These are phyloP conservation scores for Tylopilus sp. DNA, from an alignment of 768 basidiomycete species.

Conservation along the genomic window DNA sequence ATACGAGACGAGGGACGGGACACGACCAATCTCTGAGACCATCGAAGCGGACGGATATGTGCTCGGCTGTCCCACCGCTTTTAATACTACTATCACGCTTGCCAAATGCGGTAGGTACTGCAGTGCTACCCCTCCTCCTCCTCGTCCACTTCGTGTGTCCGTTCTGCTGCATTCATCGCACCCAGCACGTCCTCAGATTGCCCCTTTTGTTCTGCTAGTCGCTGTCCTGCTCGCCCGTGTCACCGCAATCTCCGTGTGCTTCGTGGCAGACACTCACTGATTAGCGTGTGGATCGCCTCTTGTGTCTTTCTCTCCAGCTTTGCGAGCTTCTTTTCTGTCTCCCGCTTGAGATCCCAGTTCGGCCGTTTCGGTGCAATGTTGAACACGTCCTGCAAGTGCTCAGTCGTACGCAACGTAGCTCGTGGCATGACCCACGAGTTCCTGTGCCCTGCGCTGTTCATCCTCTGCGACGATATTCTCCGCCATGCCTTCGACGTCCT, in stretches of 20 bases:
- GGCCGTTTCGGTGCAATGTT: slow-evolving; percentile 97
- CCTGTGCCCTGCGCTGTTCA: slow-evolving; percentile 78
- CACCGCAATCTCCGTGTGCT: slow-evolving; percentile 1
- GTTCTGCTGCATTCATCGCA: slow-evolving; percentile 77
- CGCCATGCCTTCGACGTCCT: slow-evolving; percentile 76
- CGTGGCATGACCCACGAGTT: slow-evolving; percentile 61
- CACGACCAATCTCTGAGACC: slow-evolving; percentile 39
- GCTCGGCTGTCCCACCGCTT: slow-evolving; percentile 5
- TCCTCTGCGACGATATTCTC: slow-evolving; percentile 85
- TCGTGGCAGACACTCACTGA: slow-evolving; percentile 56
- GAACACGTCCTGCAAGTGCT: slow-evolving; percentile 70
- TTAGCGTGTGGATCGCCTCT: slow-evolving; percentile 88
- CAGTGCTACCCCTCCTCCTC: slow-evolving; percentile 12
- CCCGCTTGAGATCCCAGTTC: slow-evolving; percentile 95
- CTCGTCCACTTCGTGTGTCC: slow-evolving; percentile 49
- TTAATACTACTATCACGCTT: slow-evolving; percentile 13
- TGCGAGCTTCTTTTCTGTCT: slow-evolving; percentile 85
- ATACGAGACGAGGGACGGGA: slow-evolving; percentile 62
- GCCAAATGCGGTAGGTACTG: slow-evolving; percentile 16
- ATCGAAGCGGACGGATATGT: slow-evolving; percentile 7
- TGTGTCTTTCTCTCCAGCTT: slow-evolving; percentile 91
- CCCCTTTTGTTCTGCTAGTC: slow-evolving; percentile 76
- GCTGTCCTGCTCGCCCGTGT: slow-evolving; percentile 53
- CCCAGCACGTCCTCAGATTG: slow-evolving; percentile 76
- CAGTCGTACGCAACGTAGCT: slow-evolving; percentile 9